Conservation (phyloP, 2,329 filamentous ascomycete genomes). For the Ophiocordyceps unilateralis region DNA sequence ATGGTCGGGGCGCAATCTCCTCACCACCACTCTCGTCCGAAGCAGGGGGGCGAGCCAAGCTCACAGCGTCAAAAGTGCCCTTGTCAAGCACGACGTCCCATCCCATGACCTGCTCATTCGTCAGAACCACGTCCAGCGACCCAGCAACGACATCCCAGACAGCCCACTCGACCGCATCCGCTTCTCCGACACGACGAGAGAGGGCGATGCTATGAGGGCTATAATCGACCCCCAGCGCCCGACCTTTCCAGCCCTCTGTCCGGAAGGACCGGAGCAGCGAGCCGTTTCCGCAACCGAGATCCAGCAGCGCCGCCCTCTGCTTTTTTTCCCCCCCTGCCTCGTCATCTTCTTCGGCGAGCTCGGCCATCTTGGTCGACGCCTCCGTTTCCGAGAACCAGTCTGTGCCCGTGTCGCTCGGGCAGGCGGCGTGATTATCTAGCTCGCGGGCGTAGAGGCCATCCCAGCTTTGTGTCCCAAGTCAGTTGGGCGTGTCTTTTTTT, state of each 20-base stretch:
- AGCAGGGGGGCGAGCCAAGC: constrained; percentile 41
- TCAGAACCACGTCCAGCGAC: constrained; percentile 18
- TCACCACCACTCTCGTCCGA: no score
- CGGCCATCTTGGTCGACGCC: constrained; percentile 65
- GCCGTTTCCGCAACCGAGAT: constrained; percentile 89
- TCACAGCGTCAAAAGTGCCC: constrained; percentile 92
- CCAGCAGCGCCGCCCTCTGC: constrained; percentile 44
- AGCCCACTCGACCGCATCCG: constrained; percentile 21
- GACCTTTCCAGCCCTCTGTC: constrained; percentile 44
- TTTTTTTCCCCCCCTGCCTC: not conserved
- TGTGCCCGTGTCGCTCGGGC: constrained; percentile 68
- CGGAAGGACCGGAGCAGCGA: constrained; percentile 73
- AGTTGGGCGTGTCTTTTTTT: not conserved
- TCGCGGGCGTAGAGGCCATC: constrained; percentile 57
- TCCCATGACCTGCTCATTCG: constrained; percentile 22
- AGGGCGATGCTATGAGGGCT: constrained; percentile 57
- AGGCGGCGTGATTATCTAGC: constrained; percentile 50
- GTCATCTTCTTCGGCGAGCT: constrained; percentile 26
- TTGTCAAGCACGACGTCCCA: constrained; percentile 96
- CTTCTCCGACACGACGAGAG: constrained; percentile 39
- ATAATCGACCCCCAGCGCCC: constrained; percentile 80
- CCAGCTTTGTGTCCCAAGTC: constrained; percentile 36
- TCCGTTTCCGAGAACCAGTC: constrained; percentile 93
- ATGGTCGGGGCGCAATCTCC: no score
- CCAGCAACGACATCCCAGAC: constrained; percentile 48